Base-by-base conservation (phyloP, 805 yeast genomes). In the Pichia membranifaciens region DNA sequence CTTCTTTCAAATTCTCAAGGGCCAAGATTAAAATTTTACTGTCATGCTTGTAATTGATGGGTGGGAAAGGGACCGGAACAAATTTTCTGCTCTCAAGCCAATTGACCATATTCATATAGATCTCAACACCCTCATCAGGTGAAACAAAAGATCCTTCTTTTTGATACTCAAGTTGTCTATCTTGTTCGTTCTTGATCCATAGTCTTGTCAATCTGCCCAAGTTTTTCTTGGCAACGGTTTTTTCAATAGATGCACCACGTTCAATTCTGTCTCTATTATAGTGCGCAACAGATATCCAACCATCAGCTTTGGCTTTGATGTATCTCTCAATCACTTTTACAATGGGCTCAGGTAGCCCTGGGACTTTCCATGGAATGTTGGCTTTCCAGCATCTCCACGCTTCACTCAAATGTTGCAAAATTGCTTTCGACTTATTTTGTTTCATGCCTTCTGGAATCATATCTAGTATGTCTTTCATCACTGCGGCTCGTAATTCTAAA, bases 381-480 rank as follows among this genome's bases (percentile, higher is more conserved):
- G 99, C 99, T 64, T 93, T 93, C 99, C 99, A 93, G 64, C 98
- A 93, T 62, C 99, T 73, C 99, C 99, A 93, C 0, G 99, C 99
- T 64, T 93, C 99, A 60, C 95, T 86, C 49, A 93, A 72, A 65
- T 93, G 99, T 58, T 93, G 98, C 41, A 93, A 66, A 45, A 93
- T 84, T 0, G 95, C 81, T 58, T 85, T 84, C 1, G 96, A 81
- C 61, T 88, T 90, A 53, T 78, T 85, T 58, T 87, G 93, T 57
- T 87, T 84, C 51, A 93, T 75, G 1, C 96, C 96, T 52, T 88
- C 96, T 0, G 99, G 99, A 41, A 93, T 89, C 96, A 89, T 89
- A 61, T 93, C 99, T 50, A 93, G 69, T 41, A 93, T 91, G 61
- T 93, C 99, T 59, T 88, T 89, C 87, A 93, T 80, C 0, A 93